phyloP scores from a whole-genome alignment of 345 rosid genomes.

The Heritiera littoralis region DNA sequence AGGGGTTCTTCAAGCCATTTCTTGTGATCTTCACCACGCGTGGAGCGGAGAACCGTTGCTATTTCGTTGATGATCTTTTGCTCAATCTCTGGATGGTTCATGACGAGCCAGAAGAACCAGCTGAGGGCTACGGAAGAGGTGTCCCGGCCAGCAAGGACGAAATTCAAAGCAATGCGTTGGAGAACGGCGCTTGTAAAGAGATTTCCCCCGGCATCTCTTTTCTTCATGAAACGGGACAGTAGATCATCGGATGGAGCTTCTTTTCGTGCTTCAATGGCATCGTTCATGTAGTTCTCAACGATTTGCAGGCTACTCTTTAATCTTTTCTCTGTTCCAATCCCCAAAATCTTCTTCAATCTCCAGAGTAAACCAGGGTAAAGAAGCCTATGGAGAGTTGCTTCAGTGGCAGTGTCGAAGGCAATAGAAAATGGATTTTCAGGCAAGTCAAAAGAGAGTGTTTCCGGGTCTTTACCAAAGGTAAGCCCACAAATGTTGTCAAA shows the following conservation, averaged over 20 bases:
- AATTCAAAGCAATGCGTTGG: conserved; percentile 84
- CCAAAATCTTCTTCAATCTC: conserved; percentile 60
- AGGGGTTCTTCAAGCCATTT: conserved; percentile 74
- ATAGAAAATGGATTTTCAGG: conserved; percentile 73
- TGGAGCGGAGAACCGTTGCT: conserved; percentile 52
- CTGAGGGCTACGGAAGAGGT: conserved; percentile 91
- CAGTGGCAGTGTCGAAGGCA: conserved; percentile 84
- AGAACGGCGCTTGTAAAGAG: conserved; percentile 58
- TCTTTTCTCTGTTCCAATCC: conserved; percentile 60
- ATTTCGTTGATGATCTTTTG: conserved; percentile 63
- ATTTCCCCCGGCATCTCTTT: conserved; percentile 67
- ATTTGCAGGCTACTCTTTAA: conserved; percentile 55
- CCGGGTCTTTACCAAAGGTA: conserved; percentile 89
- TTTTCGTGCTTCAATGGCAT: conserved; percentile 60
- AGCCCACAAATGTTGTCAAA: conserved; percentile 92
- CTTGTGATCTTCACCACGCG: conserved; percentile 58
- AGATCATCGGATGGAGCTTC: conserved; percentile 80
- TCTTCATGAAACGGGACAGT: conserved; percentile 76
- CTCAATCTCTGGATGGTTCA: conserved; percentile 67
- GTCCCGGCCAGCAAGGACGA: conserved; percentile 91
- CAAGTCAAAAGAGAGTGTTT: conserved; percentile 65
- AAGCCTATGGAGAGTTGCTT: conserved; percentile 76
- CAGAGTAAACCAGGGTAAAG: conserved; percentile 76
- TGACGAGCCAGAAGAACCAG: conserved; percentile 95
- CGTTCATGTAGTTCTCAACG: conserved; percentile 74